These are phyloP conservation scores for Hapsidospora chrysogenum DNA, from an alignment of 495 filamentous ascomycete genomes.

Conservation along the genomic window DNA sequence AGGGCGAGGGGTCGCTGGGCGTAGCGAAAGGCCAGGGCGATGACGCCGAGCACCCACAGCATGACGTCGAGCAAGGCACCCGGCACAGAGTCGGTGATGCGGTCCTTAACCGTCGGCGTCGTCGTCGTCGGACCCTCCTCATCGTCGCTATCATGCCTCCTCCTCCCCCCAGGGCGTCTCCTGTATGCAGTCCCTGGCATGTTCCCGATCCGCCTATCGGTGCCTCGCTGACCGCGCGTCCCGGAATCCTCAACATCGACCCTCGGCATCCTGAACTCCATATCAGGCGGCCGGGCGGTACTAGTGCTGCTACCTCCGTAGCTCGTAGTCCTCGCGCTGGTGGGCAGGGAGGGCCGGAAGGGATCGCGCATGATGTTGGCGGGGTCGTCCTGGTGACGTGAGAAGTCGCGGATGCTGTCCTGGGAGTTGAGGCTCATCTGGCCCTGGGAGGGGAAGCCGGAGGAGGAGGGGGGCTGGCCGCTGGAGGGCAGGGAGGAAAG, in stretches of 20 bases:
- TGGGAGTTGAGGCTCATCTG: constrained; percentile 21
- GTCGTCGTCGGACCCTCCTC: background rate
- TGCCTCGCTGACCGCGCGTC: constrained; percentile 12
- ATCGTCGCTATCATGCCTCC: background rate
- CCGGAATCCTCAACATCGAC: constrained; percentile 10
- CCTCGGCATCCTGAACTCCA: constrained; percentile 25
- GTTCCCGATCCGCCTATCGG: constrained; percentile 9
- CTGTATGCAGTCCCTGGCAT: too few relatives aligned
- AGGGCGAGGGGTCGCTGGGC: constrained; percentile 38
- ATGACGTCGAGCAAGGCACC: constrained; percentile 13
- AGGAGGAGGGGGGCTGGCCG: background rate
- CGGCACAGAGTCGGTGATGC: constrained; percentile 10
- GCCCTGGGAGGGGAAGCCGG: constrained; percentile 10
- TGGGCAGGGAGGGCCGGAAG: constrained; percentile 25
- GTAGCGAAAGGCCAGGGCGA: constrained; percentile 29
- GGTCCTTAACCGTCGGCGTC: background rate
- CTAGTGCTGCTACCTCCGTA: constrained; percentile 8
- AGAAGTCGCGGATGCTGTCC: constrained; percentile 25
- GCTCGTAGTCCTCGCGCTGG: constrained; percentile 13
- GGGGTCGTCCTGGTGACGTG: constrained; percentile 23
- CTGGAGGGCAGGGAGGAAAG: background rate
- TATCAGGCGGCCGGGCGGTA: constrained; percentile 13
- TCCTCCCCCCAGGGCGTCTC: background rate
- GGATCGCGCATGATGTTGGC: constrained; percentile 23
- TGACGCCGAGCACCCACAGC: constrained; percentile 29